Base-by-base conservation (phyloP, 2,329 filamentous ascomycete species). In the Colletotrichum ledebouriae region DNA sequence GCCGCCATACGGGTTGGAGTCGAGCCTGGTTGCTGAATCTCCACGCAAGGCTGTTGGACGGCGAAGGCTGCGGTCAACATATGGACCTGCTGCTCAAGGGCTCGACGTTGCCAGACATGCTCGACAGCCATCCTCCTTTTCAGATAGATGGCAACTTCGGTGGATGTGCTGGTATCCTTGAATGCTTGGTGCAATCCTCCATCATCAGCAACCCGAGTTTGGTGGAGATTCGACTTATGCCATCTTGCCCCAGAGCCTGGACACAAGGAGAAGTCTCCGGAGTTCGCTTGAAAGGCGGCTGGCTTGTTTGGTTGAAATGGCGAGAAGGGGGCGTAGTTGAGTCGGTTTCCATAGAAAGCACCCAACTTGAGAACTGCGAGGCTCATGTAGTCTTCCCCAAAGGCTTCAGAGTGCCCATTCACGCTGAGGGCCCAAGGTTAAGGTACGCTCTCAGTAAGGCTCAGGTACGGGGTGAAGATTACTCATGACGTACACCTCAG, bases 121-220 rank as follows among this genome's bases (percentile, higher is more conserved):
- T 70, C 3, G 79, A 82, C 37, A 58, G 63, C 57, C 72, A 72
- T 25, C 68, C 63, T 3, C 72, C 71, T n/a, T 84, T 85, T 70
- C 83, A 85, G 72, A 83, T 84, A 10, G 83, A 86, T 66, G 84
- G 84, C 4, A 86, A 86, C 65, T 83, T 84, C 69, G 84, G 84
- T 3, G 79, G 80, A 10, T 78, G 79, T 2, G 78, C 80, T 6
- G 83, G 79, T 6, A 78, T 85, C 11, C 39, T 71, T 10, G 67
- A 70, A 52, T 68, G 70, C 22, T 25, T 70, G 15, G 22, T 63
- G 1, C 67, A 71, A 22, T 71, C 70, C 3, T 52, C n/a, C 29
- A 15, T 61, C 1, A 22, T 44, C 7, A 12, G 11, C 42, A 57
- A 3, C 15, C 25, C 25, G 25, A 25, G 25, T 25, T 25, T 34